Evolutionary conservation across 2,329 filamentous ascomycete genomes (phyloP).

Genomic region (Verticillium nonalfalfae): DNA sequence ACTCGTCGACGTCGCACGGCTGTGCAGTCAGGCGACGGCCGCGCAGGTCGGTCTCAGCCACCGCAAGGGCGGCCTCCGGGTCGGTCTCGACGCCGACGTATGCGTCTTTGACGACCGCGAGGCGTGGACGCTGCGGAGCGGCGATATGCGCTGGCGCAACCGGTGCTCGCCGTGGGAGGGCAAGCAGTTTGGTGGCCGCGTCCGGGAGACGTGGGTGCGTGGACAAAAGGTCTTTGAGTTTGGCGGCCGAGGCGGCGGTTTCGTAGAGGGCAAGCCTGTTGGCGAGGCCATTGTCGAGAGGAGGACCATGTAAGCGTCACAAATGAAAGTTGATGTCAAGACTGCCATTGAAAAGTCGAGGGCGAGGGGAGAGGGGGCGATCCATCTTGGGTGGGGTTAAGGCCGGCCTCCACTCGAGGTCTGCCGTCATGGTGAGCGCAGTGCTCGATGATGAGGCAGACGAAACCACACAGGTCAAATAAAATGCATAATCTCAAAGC

Average conservation of each 20-base stretch:
- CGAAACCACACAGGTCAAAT: background rate
- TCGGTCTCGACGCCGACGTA: constrained; percentile 83
- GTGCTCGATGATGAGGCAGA: background rate
- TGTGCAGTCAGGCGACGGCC: constrained; percentile 84
- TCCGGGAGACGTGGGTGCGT: constrained; percentile 79
- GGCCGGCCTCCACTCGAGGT: background rate
- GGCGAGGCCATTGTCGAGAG: constrained; percentile 56
- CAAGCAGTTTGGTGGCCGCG: constrained; percentile 68
- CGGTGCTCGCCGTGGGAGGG: constrained; percentile 89
- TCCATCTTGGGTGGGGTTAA: background rate
- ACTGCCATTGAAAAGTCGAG: background rate
- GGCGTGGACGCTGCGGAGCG: constrained; percentile 65
- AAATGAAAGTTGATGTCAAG: too few relatives aligned
- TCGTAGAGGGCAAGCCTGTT: constrained; percentile 39
- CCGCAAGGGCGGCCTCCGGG: constrained; percentile 72
- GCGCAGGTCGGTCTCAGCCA: constrained; percentile 79
- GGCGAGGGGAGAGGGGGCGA: background rate
- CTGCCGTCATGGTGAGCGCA: background rate
- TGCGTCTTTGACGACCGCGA: constrained; percentile 87
- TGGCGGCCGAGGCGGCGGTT: constrained; percentile 44
- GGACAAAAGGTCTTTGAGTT: constrained; percentile 69
- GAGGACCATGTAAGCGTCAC: constrained; percentile 30
- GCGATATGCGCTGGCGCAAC: constrained; percentile 91
- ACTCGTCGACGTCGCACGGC: constrained; percentile 75
- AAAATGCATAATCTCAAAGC: background rate